Conservation (phyloP, 176 grass and related monocot species). For the Oryza coarctata region DNA sequence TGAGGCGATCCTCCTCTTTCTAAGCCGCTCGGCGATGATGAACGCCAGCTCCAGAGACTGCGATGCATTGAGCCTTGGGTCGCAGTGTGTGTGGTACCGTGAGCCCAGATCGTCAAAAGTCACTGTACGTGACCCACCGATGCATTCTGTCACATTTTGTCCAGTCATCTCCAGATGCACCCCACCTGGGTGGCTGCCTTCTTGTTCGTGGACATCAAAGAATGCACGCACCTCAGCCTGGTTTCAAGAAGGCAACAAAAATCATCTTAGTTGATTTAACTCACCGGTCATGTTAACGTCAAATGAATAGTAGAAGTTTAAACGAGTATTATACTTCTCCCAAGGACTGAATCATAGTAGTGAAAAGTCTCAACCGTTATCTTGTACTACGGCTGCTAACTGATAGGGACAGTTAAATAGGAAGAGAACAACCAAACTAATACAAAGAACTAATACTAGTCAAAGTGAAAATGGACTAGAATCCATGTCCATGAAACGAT, state of each 20-base stretch:
- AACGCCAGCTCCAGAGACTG: conserved; percentile 88
- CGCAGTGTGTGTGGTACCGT: conserved; percentile 69
- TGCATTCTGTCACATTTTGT: conserved; percentile 83
- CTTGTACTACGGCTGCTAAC: conserved; percentile 16
- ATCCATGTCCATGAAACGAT: conserved; percentile 4
- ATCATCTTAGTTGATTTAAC: conserved; percentile 8
- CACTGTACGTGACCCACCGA: conserved; percentile 62
- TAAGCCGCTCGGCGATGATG: conserved; percentile 65
- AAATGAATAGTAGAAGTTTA: conserved; percentile 17
- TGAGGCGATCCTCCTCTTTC: conserved; percentile 66
- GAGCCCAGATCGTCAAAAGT: conserved; percentile 74
- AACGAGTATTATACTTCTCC: background rate
- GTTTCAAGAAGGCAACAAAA: conserved; percentile 18
- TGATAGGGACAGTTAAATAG: background rate
- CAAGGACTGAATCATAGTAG: background rate
- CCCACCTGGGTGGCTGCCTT: conserved; percentile 78
- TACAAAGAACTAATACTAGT: conserved; percentile 12
- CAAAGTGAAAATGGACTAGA: conserved; percentile 1
- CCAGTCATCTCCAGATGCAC: conserved; percentile 88
- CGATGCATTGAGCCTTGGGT: conserved; percentile 85
- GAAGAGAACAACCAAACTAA: background rate
- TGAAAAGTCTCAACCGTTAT: background rate
- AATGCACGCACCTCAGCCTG: conserved; percentile 80
- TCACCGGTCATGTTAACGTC: background rate
- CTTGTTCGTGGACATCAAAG: conserved; percentile 81